Base-by-base conservation (phyloP, 2,329 filamentous ascomycete genomes). In the Fusarium continuum region DNA sequence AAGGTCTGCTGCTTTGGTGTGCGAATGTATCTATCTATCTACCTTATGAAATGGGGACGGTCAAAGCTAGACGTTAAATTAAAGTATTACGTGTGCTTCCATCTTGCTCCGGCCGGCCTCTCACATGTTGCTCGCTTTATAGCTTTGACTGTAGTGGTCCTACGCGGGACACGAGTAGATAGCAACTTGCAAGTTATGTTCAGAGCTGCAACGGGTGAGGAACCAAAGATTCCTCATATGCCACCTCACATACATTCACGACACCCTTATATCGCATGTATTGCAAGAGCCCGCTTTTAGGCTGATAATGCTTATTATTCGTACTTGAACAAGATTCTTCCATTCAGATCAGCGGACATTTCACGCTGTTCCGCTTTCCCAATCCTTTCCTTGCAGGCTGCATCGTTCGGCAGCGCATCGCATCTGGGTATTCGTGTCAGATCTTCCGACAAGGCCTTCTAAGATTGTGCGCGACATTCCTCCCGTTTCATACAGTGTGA, bases 291-390 rank as follows among this genome's bases (percentile, higher is more conserved):
- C 40, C 28, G 19, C 26, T 32, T 16, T 34, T 20, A 39, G 62
- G 28, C 60, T 45, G 39, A 23, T 53, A 34, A 50, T 61, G 51
- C 48, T 46, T 61, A 65, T 67, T 64, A 70, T 66, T 36, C 57
- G 58, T 70, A 64, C 66, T 70, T 63, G 66, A 67, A 70, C 61
- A 69, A 64, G 48, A 67, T 61, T 39, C 65, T 52, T 67, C 57
- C 40, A 55, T 59, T 55, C 29, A 60, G 32, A 47, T 55, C 52
- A 55, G 58, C 54, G 55, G 36, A 55, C 50, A 53, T 61, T 46
- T 50, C 52, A 53, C 58, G 58, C 53, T 65, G 50, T 31, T 55
- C 32, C 52, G 50, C 41, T 50, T 52, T 51, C 47, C 47, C 43
- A 22, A 55, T 50, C 55, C 26, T 17, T 55, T 49, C 40, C 61